These are phyloP conservation scores for Exophiala sp. DNA, from an alignment of 2,329 filamentous ascomycete species.

Conservation along the genomic window DNA sequence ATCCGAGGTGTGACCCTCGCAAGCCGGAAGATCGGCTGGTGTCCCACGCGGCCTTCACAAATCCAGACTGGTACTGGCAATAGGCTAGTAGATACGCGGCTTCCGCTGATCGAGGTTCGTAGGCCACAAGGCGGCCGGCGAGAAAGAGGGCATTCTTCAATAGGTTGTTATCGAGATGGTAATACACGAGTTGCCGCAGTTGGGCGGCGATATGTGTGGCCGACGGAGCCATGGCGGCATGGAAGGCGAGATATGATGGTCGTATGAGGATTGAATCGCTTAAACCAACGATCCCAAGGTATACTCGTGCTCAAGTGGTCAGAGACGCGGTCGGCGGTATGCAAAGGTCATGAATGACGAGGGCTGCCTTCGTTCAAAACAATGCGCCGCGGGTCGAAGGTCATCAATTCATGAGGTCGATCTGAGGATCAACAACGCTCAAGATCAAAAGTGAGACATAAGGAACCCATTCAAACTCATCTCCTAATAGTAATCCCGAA, in stretches of 20 bases:
- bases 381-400: slow-evolving; percentile 15
- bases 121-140: slow-evolving; percentile 77
- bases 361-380: slow-evolving; percentile 11
- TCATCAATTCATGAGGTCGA: slow-evolving; percentile 11
- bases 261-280: not conserved
- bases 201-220: slow-evolving; percentile 54
- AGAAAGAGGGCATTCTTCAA: slow-evolving; percentile 91
- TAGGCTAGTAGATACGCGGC: slow-evolving; percentile 78
- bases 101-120: slow-evolving; percentile 77
- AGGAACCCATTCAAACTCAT: not conserved
- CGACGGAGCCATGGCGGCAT: slow-evolving; percentile 53
- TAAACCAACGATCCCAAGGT: not conserved
- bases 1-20: slow-evolving; percentile 74
- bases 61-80: slow-evolving; percentile 77
- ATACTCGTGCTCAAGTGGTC: slow-evolving; percentile 1
- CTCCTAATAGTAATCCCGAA: slow-evolving; percentile 1
- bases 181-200: slow-evolving; percentile 64
- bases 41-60: slow-evolving; percentile 82
- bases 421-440: not conserved
- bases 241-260: not conserved
- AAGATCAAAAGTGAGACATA: not conserved
- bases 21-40: slow-evolving; percentile 68
- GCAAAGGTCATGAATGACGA: slow-evolving; percentile 8
- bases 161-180: slow-evolving; percentile 83
- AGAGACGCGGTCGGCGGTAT: slow-evolving; percentile 4